Base-by-base conservation (phyloP, 768 basidiomycete genomes). In the Lactarius pseudohatsudake region DNA sequence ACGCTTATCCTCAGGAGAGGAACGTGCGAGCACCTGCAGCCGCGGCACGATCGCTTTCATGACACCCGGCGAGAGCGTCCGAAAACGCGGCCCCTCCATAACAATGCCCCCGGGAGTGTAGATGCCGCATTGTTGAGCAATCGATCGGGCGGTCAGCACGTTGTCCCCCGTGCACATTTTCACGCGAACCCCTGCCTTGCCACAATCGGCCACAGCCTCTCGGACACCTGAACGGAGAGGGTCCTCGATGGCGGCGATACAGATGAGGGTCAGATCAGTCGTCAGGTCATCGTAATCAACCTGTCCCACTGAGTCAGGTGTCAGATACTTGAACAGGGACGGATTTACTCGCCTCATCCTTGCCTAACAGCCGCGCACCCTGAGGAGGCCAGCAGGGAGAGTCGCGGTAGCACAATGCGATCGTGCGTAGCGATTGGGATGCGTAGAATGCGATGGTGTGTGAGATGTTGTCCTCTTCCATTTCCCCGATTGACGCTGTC, bases 101-200 rank as follows among this genome's bases (percentile, higher is more conserved):
- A 99, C 92, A 71, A 98, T 85, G 36, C 97, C 97, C 28, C 96
- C 96, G 2, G 90, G 77, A 16, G 90, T 91, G 79, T 91, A 98
- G 75, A 98, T 98, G 50, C 96, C 95, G 73, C 96, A 98, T 73
- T 99, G 96, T 1, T 84, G 82, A 22, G 97, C 96, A 72, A 99
- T 99, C 9, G 96, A 97, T n/a, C 94, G 87, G 59, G 92, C 93
- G 0, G 92, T 96, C 60, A 98, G 86, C 59, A 94, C 93, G 71
- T 97, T 97, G 77, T 98, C 96, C 70, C 96, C 97, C 0, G 97
- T 98, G 76, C 94, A 96, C 96, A 98, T 99, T 80, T 97, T 98
- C 79, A 98, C 88, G 26, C 84, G 81, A 15, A 99, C 95, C 67
- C 96, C 96, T 53, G 97, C 96, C 60, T 81, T 84, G 72, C 87